Percentiles rank a stretch among this genome's conserved stretches.
phyloP scores from a whole-genome alignment of 1,284 basidiomycete species.

The Trichosporon sp. region DNA sequence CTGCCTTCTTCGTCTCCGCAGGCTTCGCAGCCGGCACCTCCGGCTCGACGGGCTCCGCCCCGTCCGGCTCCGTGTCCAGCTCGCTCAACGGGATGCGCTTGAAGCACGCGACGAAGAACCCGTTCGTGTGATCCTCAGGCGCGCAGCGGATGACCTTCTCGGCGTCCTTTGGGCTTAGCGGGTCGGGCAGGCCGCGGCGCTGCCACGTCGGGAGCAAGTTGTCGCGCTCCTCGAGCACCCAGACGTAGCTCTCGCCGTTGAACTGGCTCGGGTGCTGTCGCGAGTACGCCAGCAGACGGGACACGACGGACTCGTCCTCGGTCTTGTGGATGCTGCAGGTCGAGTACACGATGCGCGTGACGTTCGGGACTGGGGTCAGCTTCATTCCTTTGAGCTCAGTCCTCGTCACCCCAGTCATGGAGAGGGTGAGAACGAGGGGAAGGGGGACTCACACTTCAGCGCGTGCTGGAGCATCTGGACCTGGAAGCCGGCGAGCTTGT shows the following conservation, averaged over 20 bases:
- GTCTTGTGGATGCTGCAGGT: constrained; percentile 87
- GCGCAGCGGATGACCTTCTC: constrained; percentile 72
- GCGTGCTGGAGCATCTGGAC: constrained; percentile 89
- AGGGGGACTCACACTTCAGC: constrained; percentile 68
- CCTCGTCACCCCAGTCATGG: too few species aligned
- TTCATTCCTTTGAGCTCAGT: constrained; percentile 2
- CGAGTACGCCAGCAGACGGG: constrained; percentile 57
- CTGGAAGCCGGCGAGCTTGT: constrained; percentile 80
- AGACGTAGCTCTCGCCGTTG: constrained; percentile 39
- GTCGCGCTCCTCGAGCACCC: constrained; percentile 62
- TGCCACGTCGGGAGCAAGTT: constrained; percentile 73
- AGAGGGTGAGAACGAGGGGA: too few species aligned
- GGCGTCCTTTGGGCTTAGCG: constrained; percentile 56
- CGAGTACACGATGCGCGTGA: constrained; percentile 80
- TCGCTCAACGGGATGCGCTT: constrained; percentile 46
- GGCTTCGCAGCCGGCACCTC: neutral
- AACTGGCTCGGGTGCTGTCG: neutral
- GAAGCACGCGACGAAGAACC: constrained; percentile 90
- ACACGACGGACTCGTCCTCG: constrained; percentile 84
- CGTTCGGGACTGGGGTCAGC: constrained; percentile 55
- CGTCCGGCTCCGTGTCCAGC: constrained; percentile 8
- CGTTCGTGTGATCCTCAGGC: constrained; percentile 84
- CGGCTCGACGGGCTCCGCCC: neutral
- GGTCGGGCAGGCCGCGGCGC: constrained; percentile 65
- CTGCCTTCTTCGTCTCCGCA: constrained; percentile 7